Conservation (phyloP, 495 filamentous ascomycete genomes). For the Aspergillus indologenus region DNA sequence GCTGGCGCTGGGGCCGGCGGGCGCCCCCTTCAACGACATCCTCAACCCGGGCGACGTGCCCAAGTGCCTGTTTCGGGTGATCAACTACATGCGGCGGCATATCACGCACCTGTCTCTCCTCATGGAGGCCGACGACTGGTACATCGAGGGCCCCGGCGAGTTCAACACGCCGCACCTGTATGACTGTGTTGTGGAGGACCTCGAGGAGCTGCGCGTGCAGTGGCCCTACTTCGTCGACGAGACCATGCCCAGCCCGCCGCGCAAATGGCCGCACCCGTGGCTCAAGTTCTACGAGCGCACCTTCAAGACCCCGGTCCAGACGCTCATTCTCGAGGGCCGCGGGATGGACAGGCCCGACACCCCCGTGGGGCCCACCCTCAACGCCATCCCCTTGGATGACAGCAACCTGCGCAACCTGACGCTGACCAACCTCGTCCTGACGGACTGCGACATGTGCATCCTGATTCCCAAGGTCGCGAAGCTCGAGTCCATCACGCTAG, state of each 20-base stretch:
- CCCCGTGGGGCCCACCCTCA: not conserved
- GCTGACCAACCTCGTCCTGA: not conserved
- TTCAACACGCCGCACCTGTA: not conserved
- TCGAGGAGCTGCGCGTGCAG: not conserved
- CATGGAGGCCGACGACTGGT: not conserved
- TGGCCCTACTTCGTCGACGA: not conserved
- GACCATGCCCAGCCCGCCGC: too few species aligned
- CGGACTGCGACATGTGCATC: not conserved
- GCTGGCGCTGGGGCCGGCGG: not conserved
- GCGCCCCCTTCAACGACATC: not conserved
- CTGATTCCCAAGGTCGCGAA: not conserved
- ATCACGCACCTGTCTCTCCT: not conserved
- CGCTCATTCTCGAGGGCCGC: not conserved
- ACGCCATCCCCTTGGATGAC: not conserved
- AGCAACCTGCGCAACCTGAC: not conserved
- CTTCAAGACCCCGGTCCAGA: not conserved
- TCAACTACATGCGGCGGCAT: not conserved
- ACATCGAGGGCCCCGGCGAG: too few species aligned
- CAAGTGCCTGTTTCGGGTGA: not conserved
- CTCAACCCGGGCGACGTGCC: not conserved
- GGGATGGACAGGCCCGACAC: not conserved
- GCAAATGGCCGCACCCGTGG: not conserved
- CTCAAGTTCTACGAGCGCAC: not conserved
- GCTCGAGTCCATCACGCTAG: not conserved
- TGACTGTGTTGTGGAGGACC: not conserved